Conservation (phyloP, 352 stramenopile genomes). For the Globisporangium iwayamae region DNA sequence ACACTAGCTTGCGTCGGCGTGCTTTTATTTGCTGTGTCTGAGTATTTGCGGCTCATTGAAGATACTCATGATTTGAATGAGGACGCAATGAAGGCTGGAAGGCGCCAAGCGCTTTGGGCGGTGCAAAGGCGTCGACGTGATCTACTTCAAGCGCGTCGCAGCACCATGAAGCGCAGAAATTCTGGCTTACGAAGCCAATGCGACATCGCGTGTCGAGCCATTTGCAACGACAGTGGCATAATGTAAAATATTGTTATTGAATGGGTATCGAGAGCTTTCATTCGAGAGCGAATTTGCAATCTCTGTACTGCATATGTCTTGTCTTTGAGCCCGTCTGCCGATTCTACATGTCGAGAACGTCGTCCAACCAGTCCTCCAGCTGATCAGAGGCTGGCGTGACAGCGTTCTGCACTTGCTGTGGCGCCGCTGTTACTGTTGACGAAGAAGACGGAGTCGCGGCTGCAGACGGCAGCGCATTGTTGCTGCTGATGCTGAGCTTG, state of each 20-base stretch:
- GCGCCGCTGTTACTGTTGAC: conserved; percentile 3
- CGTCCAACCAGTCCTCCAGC: conserved; percentile 71
- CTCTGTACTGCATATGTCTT: too few species aligned
- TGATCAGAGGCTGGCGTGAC: conserved; percentile 25
- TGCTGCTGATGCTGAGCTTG: conserved; percentile 39
- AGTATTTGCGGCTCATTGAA: background rate
- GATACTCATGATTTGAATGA: background rate
- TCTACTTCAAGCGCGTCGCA: conserved; percentile 56
- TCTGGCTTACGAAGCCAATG: background rate
- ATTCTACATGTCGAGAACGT: conserved; percentile 47
- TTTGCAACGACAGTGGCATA: background rate
- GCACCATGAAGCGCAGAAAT: conserved; percentile 2
- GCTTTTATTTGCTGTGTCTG: background rate
- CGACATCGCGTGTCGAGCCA: background rate
- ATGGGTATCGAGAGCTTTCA: background rate
- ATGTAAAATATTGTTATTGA: background rate
- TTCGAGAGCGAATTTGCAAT: too few species aligned
- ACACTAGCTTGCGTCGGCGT: background rate
- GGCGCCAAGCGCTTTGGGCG: conserved; percentile 64
- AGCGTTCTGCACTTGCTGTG: background rate
- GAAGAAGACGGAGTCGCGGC: conserved; percentile 3
- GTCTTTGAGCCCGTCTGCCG: background rate
- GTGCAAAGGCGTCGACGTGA: conserved; percentile 82
- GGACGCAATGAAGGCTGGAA: conserved; percentile 36
- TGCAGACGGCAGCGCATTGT: conserved; percentile 1